Percentiles rank a stretch among this genome's conserved stretches.
Conservation (phyloP, 768 basidiomycete genomes). For the Trichaptum fuscoviolaceum region DNA sequence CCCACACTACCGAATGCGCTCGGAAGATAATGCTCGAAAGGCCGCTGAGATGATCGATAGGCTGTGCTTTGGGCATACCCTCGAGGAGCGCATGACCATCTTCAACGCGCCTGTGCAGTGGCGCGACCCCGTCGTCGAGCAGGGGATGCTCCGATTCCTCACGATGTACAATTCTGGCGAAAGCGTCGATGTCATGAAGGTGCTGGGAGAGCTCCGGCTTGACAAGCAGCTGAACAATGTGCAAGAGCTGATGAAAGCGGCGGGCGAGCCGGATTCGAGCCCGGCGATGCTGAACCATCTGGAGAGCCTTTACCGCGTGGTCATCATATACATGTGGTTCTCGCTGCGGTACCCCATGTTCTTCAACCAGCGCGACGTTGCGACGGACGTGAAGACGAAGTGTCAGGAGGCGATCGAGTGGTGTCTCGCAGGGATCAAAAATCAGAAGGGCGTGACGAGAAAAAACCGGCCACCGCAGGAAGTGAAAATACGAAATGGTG, state of each 20-base stretch:
- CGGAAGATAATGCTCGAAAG: slow-evolving; percentile 18
- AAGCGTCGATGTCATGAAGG: slow-evolving; percentile 36
- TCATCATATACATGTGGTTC: slow-evolving; percentile 85
- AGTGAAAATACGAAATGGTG: too few relatives aligned
- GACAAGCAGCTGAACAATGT: slow-evolving; percentile 37
- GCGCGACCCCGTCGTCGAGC: slow-evolving; percentile 34
- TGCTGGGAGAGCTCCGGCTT: slow-evolving; percentile 32
- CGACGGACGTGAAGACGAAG: slow-evolving; percentile 48
- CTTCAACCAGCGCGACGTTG: slow-evolving; percentile 53
- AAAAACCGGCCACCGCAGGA: background rate
- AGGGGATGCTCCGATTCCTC: slow-evolving; percentile 36
- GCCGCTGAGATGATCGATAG: slow-evolving; percentile 42
- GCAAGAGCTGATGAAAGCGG: slow-evolving; percentile 26
- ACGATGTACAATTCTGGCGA: slow-evolving; percentile 34
- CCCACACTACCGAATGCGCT: slow-evolving; percentile 35
- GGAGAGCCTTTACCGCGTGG: slow-evolving; percentile 71
- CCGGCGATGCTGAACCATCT: slow-evolving; percentile 28
- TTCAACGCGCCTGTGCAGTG: slow-evolving; percentile 51
- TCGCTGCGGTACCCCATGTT: slow-evolving; percentile 61
- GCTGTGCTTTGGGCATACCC: slow-evolving; percentile 30
- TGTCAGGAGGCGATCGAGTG: slow-evolving; percentile 68
- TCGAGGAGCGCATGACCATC: slow-evolving; percentile 40
- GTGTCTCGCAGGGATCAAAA: slow-evolving; percentile 37
- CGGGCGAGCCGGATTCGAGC: slow-evolving; percentile 7
- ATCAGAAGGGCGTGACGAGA: background rate